Base-by-base conservation (phyloP, 495 filamentous ascomycete genomes). In the Cairneyella variabilis region DNA sequence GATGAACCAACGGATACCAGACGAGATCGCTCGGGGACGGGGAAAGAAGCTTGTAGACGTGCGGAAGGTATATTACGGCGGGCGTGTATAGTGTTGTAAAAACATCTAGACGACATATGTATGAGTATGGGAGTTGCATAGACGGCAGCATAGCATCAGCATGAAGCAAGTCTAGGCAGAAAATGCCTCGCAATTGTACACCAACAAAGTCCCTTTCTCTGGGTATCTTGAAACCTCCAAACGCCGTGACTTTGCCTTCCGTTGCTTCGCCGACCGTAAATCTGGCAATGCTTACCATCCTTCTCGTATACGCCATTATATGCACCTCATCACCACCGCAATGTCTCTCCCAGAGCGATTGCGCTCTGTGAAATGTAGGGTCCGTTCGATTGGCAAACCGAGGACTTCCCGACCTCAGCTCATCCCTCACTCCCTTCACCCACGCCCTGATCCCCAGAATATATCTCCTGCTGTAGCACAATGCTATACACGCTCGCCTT, bases 401-500 rank as follows among this genome's bases (percentile, higher is more conserved):
- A n/a, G n/a, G n/a, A n/a, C 60, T 1, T 32, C 37, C 51, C 16
- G 51, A 50, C 18, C 58, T 41, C 54, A 23, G 38, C 38, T 54
- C 53, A 32, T 62, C 58, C 37, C 39, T 65, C 55, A 36, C 64
- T 53, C 47, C 68, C 54, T 48, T 70, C 62, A 50, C 66, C 66
- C 54, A 69, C 72, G 48, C 68, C 76, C 58, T 81, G 75, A 64
- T 84, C 83, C 51, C 84, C 81, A 63, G 73, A 76, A 56, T 77
- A 83, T 51, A 95, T 93, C 80, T 97, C 87, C 76, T 97, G 90
- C 77, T 97, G 90, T 73, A 98, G 68, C 59, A 98, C 91, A 75
- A 98, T 97, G 66, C 87, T 93, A 69, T 97, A 97, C 44, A 97
- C 93, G 69, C 92, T 97, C 27, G 93, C 92, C 74, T 98, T 97